Conservation (phyloP, 768 basidiomycete species). For the Ramaria sp. region DNA sequence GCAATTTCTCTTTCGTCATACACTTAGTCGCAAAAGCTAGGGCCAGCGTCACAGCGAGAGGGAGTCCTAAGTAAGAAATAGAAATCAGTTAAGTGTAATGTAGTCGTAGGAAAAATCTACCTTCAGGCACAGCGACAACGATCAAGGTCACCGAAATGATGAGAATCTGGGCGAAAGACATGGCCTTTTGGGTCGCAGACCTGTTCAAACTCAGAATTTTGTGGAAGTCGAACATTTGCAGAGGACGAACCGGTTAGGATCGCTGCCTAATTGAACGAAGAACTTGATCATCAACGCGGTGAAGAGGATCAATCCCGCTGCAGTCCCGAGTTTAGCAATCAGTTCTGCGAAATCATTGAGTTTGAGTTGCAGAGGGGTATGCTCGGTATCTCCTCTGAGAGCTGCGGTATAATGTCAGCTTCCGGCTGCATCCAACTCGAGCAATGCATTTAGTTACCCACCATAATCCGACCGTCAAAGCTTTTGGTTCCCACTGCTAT, state of each 20-base stretch:
- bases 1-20: slow-evolving; percentile 92
- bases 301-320: slow-evolving; percentile 78
- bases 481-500: slow-evolving; percentile 87
- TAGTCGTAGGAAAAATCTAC: slow-evolving; percentile 19
- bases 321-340: slow-evolving; percentile 84
- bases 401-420: slow-evolving; percentile 32
- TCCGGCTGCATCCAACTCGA: background rate
- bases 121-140: slow-evolving; percentile 84
- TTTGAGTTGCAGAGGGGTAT: slow-evolving; percentile 90
- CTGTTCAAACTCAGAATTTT: slow-evolving; percentile 22
- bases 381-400: slow-evolving; percentile 75
- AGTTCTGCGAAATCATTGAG: slow-evolving; percentile 89
- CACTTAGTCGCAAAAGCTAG: slow-evolving; percentile 95
- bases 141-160: slow-evolving; percentile 92
- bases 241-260: slow-evolving; percentile 42
- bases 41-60: slow-evolving; percentile 91
- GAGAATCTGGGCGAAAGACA: slow-evolving; percentile 84
- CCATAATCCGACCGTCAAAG: slow-evolving; percentile 97
- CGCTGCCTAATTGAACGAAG: slow-evolving; percentile 74
- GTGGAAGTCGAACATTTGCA: background rate
- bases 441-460: slow-evolving; percentile 56
- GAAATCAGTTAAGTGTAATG: slow-evolving; percentile 1
- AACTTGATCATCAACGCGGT: slow-evolving; percentile 83
- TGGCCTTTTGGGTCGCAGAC: slow-evolving; percentile 72
- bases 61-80: slow-evolving; percentile 48